Evolutionary conservation across 2,329 filamentous ascomycete species (phyloP), one percentile per base, ranked within the genome.

Genomic region (Alternaria sp.): DNA sequence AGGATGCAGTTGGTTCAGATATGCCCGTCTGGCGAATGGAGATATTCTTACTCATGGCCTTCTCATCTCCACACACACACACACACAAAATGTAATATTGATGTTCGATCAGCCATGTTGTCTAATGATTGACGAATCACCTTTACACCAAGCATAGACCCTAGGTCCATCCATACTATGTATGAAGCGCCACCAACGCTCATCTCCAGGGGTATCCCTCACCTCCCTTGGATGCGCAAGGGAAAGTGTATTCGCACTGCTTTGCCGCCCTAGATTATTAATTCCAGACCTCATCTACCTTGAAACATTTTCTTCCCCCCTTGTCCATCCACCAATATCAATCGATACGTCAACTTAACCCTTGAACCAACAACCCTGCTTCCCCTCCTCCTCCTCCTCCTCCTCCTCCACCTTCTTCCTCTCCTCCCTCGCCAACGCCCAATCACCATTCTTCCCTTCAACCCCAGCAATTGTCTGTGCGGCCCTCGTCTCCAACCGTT

Each of bases 41-140:
- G 31, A 36, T 26, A 17, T 48, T 36, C 13, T 7, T 36, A 17
- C 8, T 13, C 3, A 24, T n/a, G 33, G 17, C 10, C 21, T 46
- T 33, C 17, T 14, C 21, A 40, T 40, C 11, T 40, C 37, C 37
- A 40, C 37, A 40, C 17, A 17, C 17, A 17, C 17, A 17, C 17
- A 17, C 17, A 17, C 17, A 17, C 17, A n/a, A n/a, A n/a, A n/a
- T n/a, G n/a, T n/a, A n/a, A n/a, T n/a, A n/a, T n/a, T n/a, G n/a
- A n/a, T n/a, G n/a, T n/a, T n/a, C n/a, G n/a, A n/a, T n/a, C 26
- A 28, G 5, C 21, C 10, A 24, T 2, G 17, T 11, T 1, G 1
- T 73, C 75, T 58, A 85, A 83, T 36, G 21, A 40, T 40, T 40
- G 21, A 40, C 21, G 37, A 3, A 40, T 40, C 37, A 14, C 14